Evolutionary conservation across 306 rosid species (phyloP).

Genomic region (Trifolium pratense): DNA sequence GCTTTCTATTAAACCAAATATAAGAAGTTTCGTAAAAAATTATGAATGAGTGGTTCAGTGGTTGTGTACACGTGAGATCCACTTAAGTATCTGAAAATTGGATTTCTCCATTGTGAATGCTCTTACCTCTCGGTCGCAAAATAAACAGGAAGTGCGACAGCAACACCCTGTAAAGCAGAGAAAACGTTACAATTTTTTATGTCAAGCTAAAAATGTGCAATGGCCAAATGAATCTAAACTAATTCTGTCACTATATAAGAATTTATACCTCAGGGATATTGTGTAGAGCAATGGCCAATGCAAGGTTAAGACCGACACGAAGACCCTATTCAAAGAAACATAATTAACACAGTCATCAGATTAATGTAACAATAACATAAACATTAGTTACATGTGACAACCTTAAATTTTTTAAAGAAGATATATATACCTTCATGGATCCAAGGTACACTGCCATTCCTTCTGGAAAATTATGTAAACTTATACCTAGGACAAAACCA

Average conservation of each 20-base stretch:
- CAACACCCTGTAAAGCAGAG: constrained; percentile 66
- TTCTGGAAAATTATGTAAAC: constrained; percentile 98
- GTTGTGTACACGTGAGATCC: too few relatives aligned
- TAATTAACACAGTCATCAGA: constrained; percentile 34
- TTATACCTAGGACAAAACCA: constrained; percentile 60
- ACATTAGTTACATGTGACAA: constrained; percentile 7
- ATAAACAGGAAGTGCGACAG: constrained; percentile 93
- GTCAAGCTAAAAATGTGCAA: not conserved
- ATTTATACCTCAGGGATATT: constrained; percentile 86
- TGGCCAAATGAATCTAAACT: too few relatives aligned
- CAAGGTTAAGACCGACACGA: constrained; percentile 88
- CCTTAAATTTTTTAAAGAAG: not conserved
- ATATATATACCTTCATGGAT: constrained; percentile 78
- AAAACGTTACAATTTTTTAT: constrained; percentile 14
- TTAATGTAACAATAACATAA: constrained; percentile 18
- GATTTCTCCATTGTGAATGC: too few relatives aligned
- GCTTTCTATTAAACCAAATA: not conserved
- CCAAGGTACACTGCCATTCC: constrained; percentile 99
- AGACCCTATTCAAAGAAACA: constrained; percentile 63
- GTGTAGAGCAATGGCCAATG: constrained; percentile 90
- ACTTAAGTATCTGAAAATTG: too few relatives aligned
- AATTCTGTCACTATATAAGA: constrained; percentile 4
- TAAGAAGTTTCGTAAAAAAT: not conserved
- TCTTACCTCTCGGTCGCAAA: constrained; percentile 77
- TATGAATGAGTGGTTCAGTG: too few relatives aligned